Evolutionary conservation across 2,329 filamentous ascomycete genomes (phyloP).

Genomic region (Fusarium brevicatenulatum): DNA sequence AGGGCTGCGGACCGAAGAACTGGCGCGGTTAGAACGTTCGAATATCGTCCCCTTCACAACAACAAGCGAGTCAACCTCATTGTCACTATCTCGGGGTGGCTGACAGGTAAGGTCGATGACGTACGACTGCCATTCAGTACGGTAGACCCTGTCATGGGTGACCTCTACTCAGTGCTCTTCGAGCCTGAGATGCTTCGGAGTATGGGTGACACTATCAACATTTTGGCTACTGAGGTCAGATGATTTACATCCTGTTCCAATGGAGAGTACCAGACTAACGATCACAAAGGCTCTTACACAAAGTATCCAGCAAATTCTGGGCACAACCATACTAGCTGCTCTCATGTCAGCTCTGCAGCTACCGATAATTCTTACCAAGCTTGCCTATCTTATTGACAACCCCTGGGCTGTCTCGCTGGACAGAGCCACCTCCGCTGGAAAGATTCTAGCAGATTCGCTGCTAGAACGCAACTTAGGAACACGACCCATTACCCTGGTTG

Average conservation of each 20-base stretch:
- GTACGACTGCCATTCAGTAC: conserved; percentile 96
- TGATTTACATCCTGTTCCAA: neutral
- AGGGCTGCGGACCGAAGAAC: conserved; percentile 88
- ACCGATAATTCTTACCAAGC: conserved; percentile 91
- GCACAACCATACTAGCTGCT: conserved; percentile 85
- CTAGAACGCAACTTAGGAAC: conserved; percentile 92
- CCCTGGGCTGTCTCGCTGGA: conserved; percentile 98
- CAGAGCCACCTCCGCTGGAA: conserved; percentile 85
- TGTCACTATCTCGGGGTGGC: conserved; percentile 95
- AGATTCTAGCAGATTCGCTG: conserved; percentile 93
- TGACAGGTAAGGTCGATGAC: conserved; percentile 97
- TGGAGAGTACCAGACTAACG: neutral
- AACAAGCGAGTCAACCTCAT: conserved; percentile 98
- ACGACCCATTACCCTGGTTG: conserved; percentile 90
- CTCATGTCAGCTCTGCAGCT: conserved; percentile 93
- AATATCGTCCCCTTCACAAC: conserved; percentile 96
- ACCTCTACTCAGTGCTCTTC: conserved; percentile 96
- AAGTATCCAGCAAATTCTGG: conserved; percentile 94
- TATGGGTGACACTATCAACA: conserved; percentile 99
- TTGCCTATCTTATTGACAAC: conserved; percentile 97
- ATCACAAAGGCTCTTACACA: conserved; percentile 82
- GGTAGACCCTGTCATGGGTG: conserved; percentile 96
- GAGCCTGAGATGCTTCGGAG: conserved; percentile 97
- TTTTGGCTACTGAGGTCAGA: conserved; percentile 92
- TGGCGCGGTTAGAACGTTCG: conserved; percentile 93